Base-by-base conservation (phyloP, 2,329 filamentous ascomycete genomes). In the Xylariales sp. region DNA sequence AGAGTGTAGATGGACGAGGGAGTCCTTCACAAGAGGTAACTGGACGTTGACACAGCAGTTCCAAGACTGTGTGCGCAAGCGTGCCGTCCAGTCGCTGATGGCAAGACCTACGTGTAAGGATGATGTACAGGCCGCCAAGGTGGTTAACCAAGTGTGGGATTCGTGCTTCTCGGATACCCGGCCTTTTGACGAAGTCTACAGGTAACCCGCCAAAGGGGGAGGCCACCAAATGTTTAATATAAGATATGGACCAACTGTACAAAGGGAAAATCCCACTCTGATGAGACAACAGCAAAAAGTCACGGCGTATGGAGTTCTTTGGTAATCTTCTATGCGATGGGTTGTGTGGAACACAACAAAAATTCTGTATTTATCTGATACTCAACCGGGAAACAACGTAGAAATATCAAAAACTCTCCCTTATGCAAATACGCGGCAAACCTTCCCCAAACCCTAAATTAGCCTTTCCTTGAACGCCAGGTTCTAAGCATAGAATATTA, bases 111-210 rank as follows among this genome's bases (percentile, higher is more conserved):
- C 75, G 32, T 93, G 90, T 57, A 87, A 86, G 60, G 86, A 95
- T 61, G 83, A 95, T 52, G 81, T 82, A 12, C 87, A 97, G 50
- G 93, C 93, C 4, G 77, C 80, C 36, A 88, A 85, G 65, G 82
- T 94, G 18, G 88, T 98, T 41, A 93, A 97, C 63, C 84, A 95
- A 63, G 93, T 98, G n/a, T 98, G 91, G 88, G 90, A 95, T 50
- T 96, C 89, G 53, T 98, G 93, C 62, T 98, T 95, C 60, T 70
- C 78, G 36, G 93, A 98, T 63, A 97, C 91, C 4, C 74, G 93
- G 55, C 93, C 93, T 3, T 98, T 98, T 63, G 89, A 97, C 61
- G 91, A 97, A 60, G 89, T 98, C 37, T 98, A 95, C 62, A 82
- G 88, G 60, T 91, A 61, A 67, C 32, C n/a, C n/a, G n/a, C n/a